Evolutionary conservation across 2,329 filamentous ascomycete species (phyloP), one percentile per base, ranked within the genome.

Genomic region (Eutypella sp.): DNA sequence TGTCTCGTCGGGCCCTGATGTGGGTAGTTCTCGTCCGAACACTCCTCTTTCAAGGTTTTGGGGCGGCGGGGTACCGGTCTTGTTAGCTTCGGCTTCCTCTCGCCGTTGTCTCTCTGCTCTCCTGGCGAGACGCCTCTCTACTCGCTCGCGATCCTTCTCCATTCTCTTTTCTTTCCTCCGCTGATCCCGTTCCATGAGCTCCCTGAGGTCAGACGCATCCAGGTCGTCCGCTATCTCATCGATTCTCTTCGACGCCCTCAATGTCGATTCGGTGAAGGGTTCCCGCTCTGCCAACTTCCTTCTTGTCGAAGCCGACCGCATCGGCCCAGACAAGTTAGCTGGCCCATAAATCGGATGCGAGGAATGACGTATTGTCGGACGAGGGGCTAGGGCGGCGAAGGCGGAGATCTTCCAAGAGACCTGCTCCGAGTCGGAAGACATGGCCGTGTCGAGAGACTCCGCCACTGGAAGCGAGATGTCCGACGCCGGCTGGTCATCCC

Each of bases 151-250:
- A 19, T 92, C 85, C 31, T 76, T 75, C 47, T 78, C 73, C 44
- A 77, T 79, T 67, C 87, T 91, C 62, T 82, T 82, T 54, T 96
- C 88, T 53, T 79, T 82, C 47, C 93, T 79, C 57, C 91, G 81
- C 54, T 84, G 78, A 60, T 99, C 93, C 48, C 93, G 76, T 57
- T 99, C 93, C 79, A 99, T 85, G 24, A 97, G 74, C 61, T 95
- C 87, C 47, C 92, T 80, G 33, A 99, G 66, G 56, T 89, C 91
- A 43, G 85, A 81, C 3, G 93, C 87, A 66, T 89, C 89, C 45
- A 99, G 74, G 48, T 88, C 85, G 61, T 97, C 87, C 19, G 90
- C 93, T 38, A 97, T 68, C 66, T 87, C 69, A 68, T 88, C 68
- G 62, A 87, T 67, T 58, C 81, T 68, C 67, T 84, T 82, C 55